Conservation (phyloP, 495 filamentous ascomycete genomes). For the Paragyromitra xinjiangensis region DNA sequence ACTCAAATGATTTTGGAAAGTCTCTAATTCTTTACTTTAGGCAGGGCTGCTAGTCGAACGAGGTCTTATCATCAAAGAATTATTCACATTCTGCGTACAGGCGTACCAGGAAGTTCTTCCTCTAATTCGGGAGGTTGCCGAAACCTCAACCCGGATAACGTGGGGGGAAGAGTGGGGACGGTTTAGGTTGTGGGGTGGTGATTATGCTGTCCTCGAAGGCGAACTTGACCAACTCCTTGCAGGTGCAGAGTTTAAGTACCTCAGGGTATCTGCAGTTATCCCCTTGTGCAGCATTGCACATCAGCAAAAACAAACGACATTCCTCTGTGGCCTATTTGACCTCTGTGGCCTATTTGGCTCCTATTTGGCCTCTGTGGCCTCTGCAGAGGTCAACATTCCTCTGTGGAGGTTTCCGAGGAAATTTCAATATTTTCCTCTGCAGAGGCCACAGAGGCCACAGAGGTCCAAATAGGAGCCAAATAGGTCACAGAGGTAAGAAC, state of each 20-base stretch:
- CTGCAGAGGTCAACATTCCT: no score
- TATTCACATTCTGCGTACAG: conserved; percentile 13
- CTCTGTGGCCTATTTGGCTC: no score
- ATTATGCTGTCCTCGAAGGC: conserved; percentile 20
- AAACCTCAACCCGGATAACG: neutral
- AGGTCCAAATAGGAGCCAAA: no score
- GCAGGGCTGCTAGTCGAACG: neutral
- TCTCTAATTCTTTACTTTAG: conserved; percentile 5
- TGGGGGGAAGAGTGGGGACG: conserved; percentile 26
- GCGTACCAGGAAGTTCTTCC: conserved; percentile 11
- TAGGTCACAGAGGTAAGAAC: no score
- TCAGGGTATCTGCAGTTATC: conserved; percentile 18
- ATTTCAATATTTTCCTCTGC: no score
- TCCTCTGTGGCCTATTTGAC: no score
- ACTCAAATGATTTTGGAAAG: neutral
- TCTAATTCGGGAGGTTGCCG: neutral
- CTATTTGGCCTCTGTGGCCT: no score
- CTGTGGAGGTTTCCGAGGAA: no score
- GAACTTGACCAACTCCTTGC: conserved; percentile 14
- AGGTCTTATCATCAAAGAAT: conserved; percentile 6
- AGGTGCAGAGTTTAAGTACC: conserved; percentile 2
- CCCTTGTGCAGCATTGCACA: conserved; percentile 25
- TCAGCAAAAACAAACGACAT: no score
- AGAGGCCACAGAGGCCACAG: no score
- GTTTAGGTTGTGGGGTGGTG: conserved; percentile 22